Evolutionary conservation across 2,329 filamentous ascomycete species (phyloP).

Genomic region (Arachnopeziza araneosa): DNA sequence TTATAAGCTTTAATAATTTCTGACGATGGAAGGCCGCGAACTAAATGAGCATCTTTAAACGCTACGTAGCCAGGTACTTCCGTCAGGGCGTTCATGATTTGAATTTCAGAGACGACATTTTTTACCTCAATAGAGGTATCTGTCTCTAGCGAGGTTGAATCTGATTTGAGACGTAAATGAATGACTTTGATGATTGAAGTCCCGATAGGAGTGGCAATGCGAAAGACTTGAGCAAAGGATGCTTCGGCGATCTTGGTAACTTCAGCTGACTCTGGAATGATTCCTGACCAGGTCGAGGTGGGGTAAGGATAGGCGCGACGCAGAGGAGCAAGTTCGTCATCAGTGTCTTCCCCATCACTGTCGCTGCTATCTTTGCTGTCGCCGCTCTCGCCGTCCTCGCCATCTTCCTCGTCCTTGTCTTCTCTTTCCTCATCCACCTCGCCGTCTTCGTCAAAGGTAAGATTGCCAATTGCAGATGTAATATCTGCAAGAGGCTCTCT

Average conservation of each 20-base stretch:
- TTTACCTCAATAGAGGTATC: constrained; percentile 28
- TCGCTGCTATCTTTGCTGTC: background rate
- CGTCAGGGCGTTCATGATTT: constrained; percentile 58
- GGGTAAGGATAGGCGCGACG: constrained; percentile 14
- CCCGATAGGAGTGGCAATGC: constrained; percentile 51
- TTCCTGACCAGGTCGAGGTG: constrained; percentile 43
- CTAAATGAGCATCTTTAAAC: constrained; percentile 59
- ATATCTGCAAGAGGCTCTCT: background rate
- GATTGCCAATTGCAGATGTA: constrained; percentile 1
- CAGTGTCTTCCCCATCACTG: background rate
- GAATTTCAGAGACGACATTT: constrained; percentile 53
- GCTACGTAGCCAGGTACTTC: constrained; percentile 60
- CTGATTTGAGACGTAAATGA: constrained; percentile 38
- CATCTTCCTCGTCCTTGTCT: background rate
- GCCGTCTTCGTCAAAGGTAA: background rate
- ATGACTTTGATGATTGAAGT: constrained; percentile 63
- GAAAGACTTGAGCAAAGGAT: constrained; percentile 62
- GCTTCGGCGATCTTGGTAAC: constrained; percentile 63
- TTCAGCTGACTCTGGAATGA: constrained; percentile 46
- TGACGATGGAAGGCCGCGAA: constrained; percentile 49
- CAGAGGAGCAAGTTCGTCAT: constrained; percentile 16
- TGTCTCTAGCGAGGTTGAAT: constrained; percentile 14
- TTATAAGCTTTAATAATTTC: constrained; percentile 56
- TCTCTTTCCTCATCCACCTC: background rate
- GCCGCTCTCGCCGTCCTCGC: background rate